Evolutionary conservation across 345 rosid genomes (phyloP).

Genomic region (Citrus hindsii): DNA sequence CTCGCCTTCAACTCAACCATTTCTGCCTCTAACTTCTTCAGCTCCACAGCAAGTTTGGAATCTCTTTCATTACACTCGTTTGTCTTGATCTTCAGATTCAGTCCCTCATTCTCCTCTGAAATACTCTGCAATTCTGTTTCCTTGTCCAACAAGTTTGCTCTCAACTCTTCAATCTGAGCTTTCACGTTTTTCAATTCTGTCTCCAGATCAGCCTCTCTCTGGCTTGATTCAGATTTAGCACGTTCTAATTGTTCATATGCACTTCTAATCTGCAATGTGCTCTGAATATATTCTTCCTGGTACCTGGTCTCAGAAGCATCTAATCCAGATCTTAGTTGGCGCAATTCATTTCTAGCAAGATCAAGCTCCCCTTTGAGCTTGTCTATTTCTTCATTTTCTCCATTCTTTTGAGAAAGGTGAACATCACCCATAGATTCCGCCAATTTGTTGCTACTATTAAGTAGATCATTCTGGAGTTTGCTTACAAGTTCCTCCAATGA

Average conservation of each 20-base stretch:
- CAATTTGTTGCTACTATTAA: background rate
- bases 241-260: constrained; percentile 76
- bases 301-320: constrained; percentile 76
- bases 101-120: constrained; percentile 43
- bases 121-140: constrained; percentile 55
- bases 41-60: constrained; percentile 30
- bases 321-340: constrained; percentile 60
- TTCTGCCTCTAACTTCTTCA: constrained; percentile 56
- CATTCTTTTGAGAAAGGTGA: constrained; percentile 18
- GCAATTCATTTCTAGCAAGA: constrained; percentile 48
- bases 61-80: constrained; percentile 35
- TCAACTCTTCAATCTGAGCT: constrained; percentile 49
- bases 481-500: constrained; percentile 65
- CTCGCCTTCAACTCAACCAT: constrained; percentile 49
- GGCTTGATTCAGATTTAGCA: constrained; percentile 44
- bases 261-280: constrained; percentile 79
- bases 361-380: constrained; percentile 58
- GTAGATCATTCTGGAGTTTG: constrained; percentile 43
- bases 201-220: constrained; percentile 54
- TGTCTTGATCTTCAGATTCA: constrained; percentile 43
- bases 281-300: constrained; percentile 83
- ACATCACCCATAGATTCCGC: constrained; percentile 6
- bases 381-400: constrained; percentile 28
- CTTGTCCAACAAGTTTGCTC: constrained; percentile 49
- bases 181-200: constrained; percentile 47